These are phyloP conservation scores for Neospora caninum DNA, from an alignment of 169 alveolate genomes.

Conservation along the genomic window DNA sequence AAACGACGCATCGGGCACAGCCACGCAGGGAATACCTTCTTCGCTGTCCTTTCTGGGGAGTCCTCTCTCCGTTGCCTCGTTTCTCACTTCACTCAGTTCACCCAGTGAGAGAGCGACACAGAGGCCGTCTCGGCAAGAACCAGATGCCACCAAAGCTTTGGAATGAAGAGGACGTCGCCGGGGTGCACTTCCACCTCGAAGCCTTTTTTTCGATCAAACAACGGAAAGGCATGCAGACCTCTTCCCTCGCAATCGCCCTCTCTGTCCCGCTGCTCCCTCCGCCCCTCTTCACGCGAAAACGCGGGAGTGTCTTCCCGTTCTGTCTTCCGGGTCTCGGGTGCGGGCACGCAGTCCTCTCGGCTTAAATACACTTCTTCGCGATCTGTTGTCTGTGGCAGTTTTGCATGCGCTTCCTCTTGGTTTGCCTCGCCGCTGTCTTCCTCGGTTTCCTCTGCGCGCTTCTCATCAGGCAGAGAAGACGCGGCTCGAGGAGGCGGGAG, in stretches of 20 bases:
- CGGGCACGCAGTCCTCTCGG: not conserved
- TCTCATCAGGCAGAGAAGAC: not conserved
- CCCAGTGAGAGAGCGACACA: conserved; percentile 66
- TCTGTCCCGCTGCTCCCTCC: not conserved
- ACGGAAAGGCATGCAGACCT: conserved; percentile 30
- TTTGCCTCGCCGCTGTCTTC: not conserved
- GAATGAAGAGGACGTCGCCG: conserved; percentile 68
- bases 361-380: too few relatives aligned
- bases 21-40: too few relatives aligned
- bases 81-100: not conserved
- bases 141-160: conserved; percentile 71
- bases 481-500: not conserved
- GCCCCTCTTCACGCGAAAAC: not conserved
- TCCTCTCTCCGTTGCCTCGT: too few relatives aligned
- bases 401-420: not conserved
- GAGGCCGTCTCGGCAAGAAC: conserved; percentile 50
- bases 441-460: not conserved
- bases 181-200: conserved; percentile 53
- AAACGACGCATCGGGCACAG: too few relatives aligned
- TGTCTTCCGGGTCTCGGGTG: not conserved
- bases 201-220: conserved; percentile 4
- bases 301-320: not conserved
- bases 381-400: not conserved
- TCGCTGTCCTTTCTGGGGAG: too few relatives aligned
- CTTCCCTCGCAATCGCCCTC: not conserved